Evolutionary conservation across 331 rosid genomes (phyloP).

Genomic region (Quercus phellos): DNA sequence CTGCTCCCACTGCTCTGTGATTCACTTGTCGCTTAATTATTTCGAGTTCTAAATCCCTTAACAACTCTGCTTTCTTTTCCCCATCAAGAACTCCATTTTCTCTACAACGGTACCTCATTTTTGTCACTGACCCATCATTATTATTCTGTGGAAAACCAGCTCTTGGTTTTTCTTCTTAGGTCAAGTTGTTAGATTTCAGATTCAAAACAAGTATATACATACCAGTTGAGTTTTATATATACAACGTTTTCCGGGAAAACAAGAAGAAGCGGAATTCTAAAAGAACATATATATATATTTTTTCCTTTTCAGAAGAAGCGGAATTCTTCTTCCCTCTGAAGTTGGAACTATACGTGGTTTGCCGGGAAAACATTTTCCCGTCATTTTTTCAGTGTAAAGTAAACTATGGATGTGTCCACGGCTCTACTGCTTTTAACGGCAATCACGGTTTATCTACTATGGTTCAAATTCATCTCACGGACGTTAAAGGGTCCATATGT

Average conservation of each 20-base stretch:
- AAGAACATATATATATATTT: too few species aligned
- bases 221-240: neutral
- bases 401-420: conserved; percentile 58
- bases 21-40: neutral
- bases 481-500: conserved; percentile 80
- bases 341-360: neutral
- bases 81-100: neutral
- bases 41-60: neutral
- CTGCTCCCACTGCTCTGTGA: too few species aligned
- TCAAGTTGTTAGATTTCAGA: conserved; percentile 4
- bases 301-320: too few species aligned
- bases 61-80: neutral
- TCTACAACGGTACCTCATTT: neutral
- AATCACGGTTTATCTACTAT: conserved; percentile 59
- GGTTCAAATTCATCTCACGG: conserved; percentile 91
- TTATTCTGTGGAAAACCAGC: neutral
- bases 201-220: neutral
- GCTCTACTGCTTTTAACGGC: conserved; percentile 69
- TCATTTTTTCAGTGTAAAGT: neutral
- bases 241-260: neutral
- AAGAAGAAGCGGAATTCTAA: neutral
- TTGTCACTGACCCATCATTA: neutral
- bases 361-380: neutral
- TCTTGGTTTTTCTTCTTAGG: neutral
- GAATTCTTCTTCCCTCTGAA: too few species aligned